Evolutionary conservation across 345 rosid species (phyloP).

Genomic region (Citrus mangshanensis): DNA sequence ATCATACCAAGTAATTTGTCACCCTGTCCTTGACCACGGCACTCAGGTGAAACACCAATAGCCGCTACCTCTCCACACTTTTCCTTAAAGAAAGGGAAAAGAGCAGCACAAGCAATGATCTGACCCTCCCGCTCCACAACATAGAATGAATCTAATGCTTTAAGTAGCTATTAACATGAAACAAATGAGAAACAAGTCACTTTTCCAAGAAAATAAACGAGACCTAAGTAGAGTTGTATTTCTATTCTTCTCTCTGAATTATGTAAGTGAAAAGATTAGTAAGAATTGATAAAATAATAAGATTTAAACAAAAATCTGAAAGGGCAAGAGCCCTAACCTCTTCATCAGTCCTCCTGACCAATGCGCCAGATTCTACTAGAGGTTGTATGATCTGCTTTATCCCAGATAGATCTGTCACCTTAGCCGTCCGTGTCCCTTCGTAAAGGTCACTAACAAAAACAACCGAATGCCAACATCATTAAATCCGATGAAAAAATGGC

Average conservation of each 20-base stretch:
- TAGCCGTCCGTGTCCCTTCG: constrained; percentile 86
- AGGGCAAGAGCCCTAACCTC: constrained; percentile 47
- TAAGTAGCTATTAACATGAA: constrained; percentile 50
- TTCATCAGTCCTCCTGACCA: constrained; percentile 67
- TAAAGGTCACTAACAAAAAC: constrained; percentile 64
- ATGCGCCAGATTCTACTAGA: constrained; percentile 63
- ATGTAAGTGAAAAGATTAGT: not conserved
- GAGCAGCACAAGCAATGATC: constrained; percentile 89
- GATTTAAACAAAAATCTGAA: constrained; percentile 4
- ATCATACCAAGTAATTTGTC: constrained; percentile 85
- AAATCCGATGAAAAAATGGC: constrained; percentile 6
- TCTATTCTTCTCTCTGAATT: not conserved
- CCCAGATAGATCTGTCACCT: constrained; percentile 63
- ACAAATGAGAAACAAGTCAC: constrained; percentile 4
- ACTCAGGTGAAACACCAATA: constrained; percentile 87
- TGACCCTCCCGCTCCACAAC: constrained; percentile 96
- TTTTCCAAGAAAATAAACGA: constrained; percentile 2
- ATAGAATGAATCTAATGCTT: constrained; percentile 52
- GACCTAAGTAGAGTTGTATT: not conserved
- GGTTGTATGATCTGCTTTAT: constrained; percentile 73
- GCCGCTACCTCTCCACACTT: constrained; percentile 94
- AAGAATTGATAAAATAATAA: not conserved
- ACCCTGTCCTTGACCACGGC: constrained; percentile 96
- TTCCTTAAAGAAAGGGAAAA: constrained; percentile 74
- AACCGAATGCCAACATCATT: constrained; percentile 12